Evolutionary conservation across 345 rosid species (phyloP).

Genomic region (Salix udensis): DNA sequence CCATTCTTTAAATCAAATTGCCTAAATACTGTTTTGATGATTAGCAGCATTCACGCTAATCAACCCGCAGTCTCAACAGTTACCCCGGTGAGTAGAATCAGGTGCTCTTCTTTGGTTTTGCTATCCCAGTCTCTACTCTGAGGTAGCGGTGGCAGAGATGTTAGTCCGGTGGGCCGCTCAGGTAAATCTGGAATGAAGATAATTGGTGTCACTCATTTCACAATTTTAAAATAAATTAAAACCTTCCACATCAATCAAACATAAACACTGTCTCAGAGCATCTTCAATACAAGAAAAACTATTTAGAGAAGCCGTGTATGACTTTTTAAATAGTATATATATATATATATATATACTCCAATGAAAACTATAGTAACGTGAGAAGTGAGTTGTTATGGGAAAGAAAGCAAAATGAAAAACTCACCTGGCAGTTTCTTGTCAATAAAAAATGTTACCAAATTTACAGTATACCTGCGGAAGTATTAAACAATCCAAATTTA

Average conservation of each 20-base stretch:
- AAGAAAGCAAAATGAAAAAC: slow-evolving; percentile 5
- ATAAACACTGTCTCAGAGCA: not conserved
- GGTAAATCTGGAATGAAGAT: slow-evolving; percentile 56
- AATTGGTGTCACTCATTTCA: not conserved
- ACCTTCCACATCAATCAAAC: not conserved
- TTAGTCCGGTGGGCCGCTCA: slow-evolving; percentile 50
- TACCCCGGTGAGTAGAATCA: slow-evolving; percentile 68
- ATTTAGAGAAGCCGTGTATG: no score
- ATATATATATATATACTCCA: no score
- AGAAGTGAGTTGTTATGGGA: not conserved
- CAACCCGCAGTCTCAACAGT: slow-evolving; percentile 65
- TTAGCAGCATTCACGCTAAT: slow-evolving; percentile 1
- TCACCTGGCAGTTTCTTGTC: slow-evolving; percentile 91
- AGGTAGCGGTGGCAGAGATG: slow-evolving; percentile 50
- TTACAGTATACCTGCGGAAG: slow-evolving; percentile 75
- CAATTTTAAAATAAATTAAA: not conserved
- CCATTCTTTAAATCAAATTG: slow-evolving; percentile 1
- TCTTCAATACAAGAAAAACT: no score
- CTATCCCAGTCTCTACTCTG: slow-evolving; percentile 55
- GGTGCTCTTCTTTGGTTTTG: slow-evolving; percentile 74
- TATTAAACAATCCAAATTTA: not conserved
- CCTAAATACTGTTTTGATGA: not conserved
- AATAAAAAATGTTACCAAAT: slow-evolving; percentile 73
- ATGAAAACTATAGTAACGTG: not conserved
- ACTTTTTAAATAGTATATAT: no score